phyloP scores from a whole-genome alignment of 2,329 filamentous ascomycete genomes.

The Emergomyces pasteurianus region DNA sequence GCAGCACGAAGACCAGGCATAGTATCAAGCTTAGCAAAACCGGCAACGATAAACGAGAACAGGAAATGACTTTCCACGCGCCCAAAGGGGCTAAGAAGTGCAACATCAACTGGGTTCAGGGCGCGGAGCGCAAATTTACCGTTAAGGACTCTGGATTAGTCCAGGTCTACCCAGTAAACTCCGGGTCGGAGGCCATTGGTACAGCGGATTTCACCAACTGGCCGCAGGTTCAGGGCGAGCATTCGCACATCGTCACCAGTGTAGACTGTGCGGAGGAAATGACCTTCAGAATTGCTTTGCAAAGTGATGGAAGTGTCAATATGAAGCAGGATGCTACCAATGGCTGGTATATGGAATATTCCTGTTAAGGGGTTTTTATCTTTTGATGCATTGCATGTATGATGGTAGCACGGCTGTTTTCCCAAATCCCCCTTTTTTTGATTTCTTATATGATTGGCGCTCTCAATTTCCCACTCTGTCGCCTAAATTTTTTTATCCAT shows the following conservation, averaged over 20 bases:
- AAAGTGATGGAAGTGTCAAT: not conserved
- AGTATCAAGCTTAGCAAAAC: not conserved
- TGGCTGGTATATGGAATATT: not conserved
- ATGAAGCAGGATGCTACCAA: not conserved
- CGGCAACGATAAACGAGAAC: not conserved
- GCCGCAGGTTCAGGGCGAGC: not conserved
- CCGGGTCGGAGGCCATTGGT: not conserved
- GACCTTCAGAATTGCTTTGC: not conserved
- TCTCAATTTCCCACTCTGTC: not conserved
- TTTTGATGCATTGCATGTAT: not conserved
- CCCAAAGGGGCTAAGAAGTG: not conserved
- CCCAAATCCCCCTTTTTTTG: not conserved
- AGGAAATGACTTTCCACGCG: not conserved
- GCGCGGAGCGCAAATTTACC: not conserved
- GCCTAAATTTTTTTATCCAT: not conserved
- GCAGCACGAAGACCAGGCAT: not conserved
- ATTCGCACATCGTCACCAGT: not conserved
- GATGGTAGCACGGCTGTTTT: no score
- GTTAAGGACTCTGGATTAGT: not conserved
- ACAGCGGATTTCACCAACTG: conserved; percentile 3
- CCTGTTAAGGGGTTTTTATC: not conserved
- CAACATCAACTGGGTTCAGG: not conserved
- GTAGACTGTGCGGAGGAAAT: not conserved
- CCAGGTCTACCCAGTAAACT: not conserved
- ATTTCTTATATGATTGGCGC: not conserved